phyloP scores from a whole-genome alignment of 306 rosid genomes.

The Prunus padus region DNA sequence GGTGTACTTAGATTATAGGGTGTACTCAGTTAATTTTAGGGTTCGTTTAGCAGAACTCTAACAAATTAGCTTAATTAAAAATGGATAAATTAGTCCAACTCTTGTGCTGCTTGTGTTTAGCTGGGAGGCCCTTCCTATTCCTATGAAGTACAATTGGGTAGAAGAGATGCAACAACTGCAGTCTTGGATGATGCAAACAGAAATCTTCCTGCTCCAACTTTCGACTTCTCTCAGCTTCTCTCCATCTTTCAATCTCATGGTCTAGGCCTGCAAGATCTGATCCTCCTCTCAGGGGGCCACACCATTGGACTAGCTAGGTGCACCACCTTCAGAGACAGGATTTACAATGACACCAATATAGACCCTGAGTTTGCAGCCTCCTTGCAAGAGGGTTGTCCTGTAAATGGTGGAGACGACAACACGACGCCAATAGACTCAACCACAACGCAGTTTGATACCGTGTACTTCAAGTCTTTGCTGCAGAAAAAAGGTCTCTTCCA shows the following conservation, averaged over 20 bases:
- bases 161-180: conserved; percentile 41
- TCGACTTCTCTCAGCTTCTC: conserved; percentile 33
- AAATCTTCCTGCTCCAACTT: conserved; percentile 30
- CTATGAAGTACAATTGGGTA: conserved; percentile 30
- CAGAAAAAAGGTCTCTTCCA: conserved; percentile 33
- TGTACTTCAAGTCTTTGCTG: conserved; percentile 33
- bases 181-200: conserved; percentile 19
- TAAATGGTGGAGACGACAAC: conserved; percentile 21
- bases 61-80: neutral
- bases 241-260: conserved; percentile 43
- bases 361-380: conserved; percentile 22
- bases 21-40: no score
- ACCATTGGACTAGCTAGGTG: conserved; percentile 33
- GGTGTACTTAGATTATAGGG: no score
- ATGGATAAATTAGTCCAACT: neutral
- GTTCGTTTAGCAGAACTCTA: neutral
- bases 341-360: conserved; percentile 39
- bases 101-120: conserved; percentile 11
- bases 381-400: conserved; percentile 19
- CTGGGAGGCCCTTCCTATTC: conserved; percentile 24
- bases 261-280: conserved; percentile 32
- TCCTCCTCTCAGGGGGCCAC: conserved; percentile 36
- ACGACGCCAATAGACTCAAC: conserved; percentile 16
- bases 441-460: conserved; percentile 9
- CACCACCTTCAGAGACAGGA: conserved; percentile 20